Evolutionary conservation across 2,329 filamentous ascomycete genomes (phyloP).

Genomic region (Ascochyta pisi): DNA sequence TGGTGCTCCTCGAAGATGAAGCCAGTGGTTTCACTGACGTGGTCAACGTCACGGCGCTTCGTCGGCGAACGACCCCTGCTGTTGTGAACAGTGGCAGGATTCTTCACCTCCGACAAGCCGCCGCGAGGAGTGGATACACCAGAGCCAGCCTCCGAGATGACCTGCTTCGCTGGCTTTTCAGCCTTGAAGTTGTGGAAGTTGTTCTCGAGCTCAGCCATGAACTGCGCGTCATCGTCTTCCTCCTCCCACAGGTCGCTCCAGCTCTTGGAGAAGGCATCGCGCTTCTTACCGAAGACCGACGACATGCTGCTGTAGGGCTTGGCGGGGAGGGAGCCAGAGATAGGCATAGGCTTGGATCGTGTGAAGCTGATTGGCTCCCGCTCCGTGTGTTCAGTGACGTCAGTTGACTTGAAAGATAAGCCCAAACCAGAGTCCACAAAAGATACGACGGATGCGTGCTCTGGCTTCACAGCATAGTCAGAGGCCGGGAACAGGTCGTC

Average conservation of each 20-base stretch:
- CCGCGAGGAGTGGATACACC: constrained; percentile 59
- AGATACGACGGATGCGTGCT: constrained; percentile 83
- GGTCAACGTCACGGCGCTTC: constrained; percentile 60
- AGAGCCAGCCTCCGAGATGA: constrained; percentile 50
- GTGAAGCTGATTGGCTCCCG: constrained; percentile 58
- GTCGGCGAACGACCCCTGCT: constrained; percentile 49
- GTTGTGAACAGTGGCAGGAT: constrained; percentile 60
- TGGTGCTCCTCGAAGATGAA: constrained; percentile 75
- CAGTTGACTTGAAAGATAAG: constrained; percentile 75
- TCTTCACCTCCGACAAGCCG: constrained; percentile 62
- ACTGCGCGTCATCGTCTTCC: constrained; percentile 77
- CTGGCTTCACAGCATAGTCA: constrained; percentile 73
- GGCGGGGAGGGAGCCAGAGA: constrained; percentile 77
- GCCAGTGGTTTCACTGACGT: constrained; percentile 70
- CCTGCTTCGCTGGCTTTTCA: constrained; percentile 47
- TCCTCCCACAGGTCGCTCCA: constrained; percentile 99
- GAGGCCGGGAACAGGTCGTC: constrained; percentile 88
- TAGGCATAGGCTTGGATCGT: constrained; percentile 75
- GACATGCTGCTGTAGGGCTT: constrained; percentile 74
- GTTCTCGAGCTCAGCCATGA: constrained; percentile 65
- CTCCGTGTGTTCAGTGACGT: constrained; percentile 41
- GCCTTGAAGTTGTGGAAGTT: constrained; percentile 56
- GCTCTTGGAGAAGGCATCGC: constrained; percentile 89
- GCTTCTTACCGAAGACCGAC: constrained; percentile 78
- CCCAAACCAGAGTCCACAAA: constrained; percentile 83